Percentiles rank a stretch among this genome's conserved stretches.
phyloP scores from a whole-genome alignment of 306 rosid species.

The Aeschynomene evenia region DNA sequence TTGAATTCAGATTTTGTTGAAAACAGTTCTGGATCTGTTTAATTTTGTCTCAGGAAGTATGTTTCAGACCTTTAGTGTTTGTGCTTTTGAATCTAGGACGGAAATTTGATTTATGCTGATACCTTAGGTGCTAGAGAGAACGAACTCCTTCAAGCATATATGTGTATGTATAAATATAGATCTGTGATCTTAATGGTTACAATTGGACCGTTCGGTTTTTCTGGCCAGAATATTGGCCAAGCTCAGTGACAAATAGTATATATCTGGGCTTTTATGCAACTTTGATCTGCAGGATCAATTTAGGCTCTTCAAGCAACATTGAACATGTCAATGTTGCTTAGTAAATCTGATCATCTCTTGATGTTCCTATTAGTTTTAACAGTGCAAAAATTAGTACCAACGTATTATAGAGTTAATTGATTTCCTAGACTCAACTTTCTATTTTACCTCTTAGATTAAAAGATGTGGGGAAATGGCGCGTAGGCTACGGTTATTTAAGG shows the following conservation, averaged over 20 bases:
- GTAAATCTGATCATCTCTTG: background rate
- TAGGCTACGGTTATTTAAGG: slow-evolving; percentile 64
- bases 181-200: background rate
- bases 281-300: background rate
- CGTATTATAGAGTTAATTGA: slow-evolving; percentile 7
- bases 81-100: background rate
- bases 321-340: background rate
- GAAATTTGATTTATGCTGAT: background rate
- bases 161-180: too few species aligned
- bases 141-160: slow-evolving; percentile 16
- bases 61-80: background rate
- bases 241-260: background rate
- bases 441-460: slow-evolving; percentile 52
- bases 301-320: background rate
- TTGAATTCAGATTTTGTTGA: background rate
- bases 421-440: background rate
- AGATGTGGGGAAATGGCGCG: slow-evolving; percentile 87
- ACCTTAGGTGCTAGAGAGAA: slow-evolving; percentile 4
- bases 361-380: background rate
- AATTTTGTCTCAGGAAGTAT: background rate
- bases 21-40: background rate
- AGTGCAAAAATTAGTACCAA: background rate
- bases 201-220: background rate
- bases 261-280: background rate
- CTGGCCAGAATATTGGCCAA: background rate